Percentiles rank a stretch among this genome's conserved stretches.
phyloP scores from a whole-genome alignment of 2,329 filamentous ascomycete genomes.

The Neofusicoccum cordaticola region DNA sequence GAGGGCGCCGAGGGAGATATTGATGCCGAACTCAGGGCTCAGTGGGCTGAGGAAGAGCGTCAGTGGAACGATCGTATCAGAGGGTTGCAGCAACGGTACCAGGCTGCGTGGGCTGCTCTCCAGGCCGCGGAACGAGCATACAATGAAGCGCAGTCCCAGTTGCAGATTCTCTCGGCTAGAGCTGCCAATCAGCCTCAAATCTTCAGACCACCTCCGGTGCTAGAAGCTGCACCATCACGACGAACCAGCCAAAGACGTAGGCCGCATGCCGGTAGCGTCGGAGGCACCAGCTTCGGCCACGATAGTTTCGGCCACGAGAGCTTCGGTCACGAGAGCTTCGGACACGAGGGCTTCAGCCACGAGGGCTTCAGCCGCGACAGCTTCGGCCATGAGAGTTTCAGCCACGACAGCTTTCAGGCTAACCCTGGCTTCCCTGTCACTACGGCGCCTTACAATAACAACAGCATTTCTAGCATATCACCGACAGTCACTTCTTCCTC shows the following conservation, averaged over 20 bases:
- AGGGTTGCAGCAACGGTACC: conserved; percentile 52
- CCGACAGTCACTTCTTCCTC: conserved; percentile 52
- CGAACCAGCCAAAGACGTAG: conserved; percentile 42
- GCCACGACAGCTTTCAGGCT: conserved; percentile 35
- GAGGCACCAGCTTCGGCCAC: no score
- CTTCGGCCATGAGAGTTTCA: no score
- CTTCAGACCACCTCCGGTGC: conserved; percentile 29
- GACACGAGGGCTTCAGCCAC: no score
- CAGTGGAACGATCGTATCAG: conserved; percentile 57
- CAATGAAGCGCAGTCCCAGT: conserved; percentile 41
- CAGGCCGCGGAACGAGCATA: conserved; percentile 37
- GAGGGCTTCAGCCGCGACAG: no score
- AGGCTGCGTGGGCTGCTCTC: conserved; percentile 34
- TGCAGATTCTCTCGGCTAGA: conserved; percentile 38
- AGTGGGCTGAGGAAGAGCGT: conserved; percentile 46
- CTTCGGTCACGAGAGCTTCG: no score
- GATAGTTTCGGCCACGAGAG: no score
- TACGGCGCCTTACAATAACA: conserved; percentile 46
- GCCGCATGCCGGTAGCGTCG: conserved; percentile 24
- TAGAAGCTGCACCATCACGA: conserved; percentile 29
- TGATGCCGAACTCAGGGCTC: conserved; percentile 40
- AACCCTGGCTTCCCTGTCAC: conserved; percentile 28
- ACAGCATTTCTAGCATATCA: conserved; percentile 45
- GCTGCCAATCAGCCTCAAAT: conserved; percentile 36
- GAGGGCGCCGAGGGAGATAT: conserved; percentile 43